Evolutionary conservation across 2,329 filamentous ascomycete species (phyloP), one percentile per base, ranked within the genome.

Genomic region (Claviceps cyperi): DNA sequence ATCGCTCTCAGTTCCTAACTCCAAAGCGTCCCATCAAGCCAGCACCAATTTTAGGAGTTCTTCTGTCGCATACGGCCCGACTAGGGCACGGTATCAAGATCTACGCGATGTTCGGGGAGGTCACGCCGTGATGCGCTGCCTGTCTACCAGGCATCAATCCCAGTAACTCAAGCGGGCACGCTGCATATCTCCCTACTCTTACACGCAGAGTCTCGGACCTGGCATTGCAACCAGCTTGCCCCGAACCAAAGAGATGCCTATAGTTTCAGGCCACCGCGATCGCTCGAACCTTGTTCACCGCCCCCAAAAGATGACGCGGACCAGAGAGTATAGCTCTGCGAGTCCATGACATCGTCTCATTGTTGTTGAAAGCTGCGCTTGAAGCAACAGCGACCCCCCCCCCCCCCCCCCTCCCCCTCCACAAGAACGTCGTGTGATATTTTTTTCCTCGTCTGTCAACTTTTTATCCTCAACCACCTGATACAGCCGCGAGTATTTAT

Each of bases 401-500:
- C 8, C 8, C 24, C 24, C 24, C n/a, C 22, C 32, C 14, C 36
- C n/a, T 22, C 5, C 14, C 39, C 24, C 7, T 8, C 8, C 28
- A 28, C 28, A 32, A 32, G 28, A 32, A 32, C 28, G 5, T 4
- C 28, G 5, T 21, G 2, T 46, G 4, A 14, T 28, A 17, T 41
- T 22, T 14, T 22, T 14, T 41, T 40, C 13, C 24, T 22, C 14
- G 7, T 36, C 17, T 41, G 38, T 37, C 37, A 28, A 43, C 22
- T 17, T 21, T 24, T n/a, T 19, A 32, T 37, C 4, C 22, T 15
- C 49, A 37, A 44, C 28, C 19, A 7, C 21, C 17, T 4, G 13
- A 5, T 6, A 14, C n/a, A 35, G 14, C 14, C 14, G n/a, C 35
- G 4, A 3, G 14, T 43, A 11, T 56, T 61, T 66, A 78, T 54